A percentile compares a stretch with the other conserved stretches of the same genome.
Evolutionary conservation across 306 rosid genomes (phyloP).

Genomic region (Boehmeria nivea): DNA sequence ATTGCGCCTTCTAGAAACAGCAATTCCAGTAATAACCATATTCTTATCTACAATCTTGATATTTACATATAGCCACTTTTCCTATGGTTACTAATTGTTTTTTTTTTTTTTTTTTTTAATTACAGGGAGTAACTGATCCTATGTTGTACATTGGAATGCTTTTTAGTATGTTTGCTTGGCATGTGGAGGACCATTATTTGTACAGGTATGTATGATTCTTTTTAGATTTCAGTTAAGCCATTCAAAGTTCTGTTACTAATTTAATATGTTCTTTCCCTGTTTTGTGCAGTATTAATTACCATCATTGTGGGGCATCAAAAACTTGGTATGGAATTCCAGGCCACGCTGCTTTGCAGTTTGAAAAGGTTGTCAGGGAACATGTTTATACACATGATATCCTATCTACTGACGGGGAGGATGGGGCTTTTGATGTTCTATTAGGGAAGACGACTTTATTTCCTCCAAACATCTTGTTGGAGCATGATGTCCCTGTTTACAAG

Average conservation of each 20-base stretch:
- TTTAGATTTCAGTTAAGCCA: constrained; percentile 5
- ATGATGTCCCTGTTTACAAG: constrained; percentile 77
- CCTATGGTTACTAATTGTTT: constrained; percentile 18
- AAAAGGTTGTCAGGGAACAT: constrained; percentile 76
- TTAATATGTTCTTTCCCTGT: constrained; percentile 19
- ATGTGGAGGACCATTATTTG: constrained; percentile 92
- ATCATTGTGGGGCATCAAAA: constrained; percentile 96
- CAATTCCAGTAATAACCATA: constrained; percentile 62
- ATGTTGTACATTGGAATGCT: constrained; percentile 98
- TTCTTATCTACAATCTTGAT: too few species aligned
- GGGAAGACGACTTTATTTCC: constrained; percentile 97
- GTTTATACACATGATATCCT: constrained; percentile 78
- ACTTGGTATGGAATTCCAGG: constrained; percentile 98
- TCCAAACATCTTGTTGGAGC: constrained; percentile 77
- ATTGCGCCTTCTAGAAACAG: constrained; percentile 71
- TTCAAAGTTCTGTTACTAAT: constrained; percentile 1
- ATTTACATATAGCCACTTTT: background rate
- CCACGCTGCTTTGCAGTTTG: constrained; percentile 82
- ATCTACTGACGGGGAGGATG: constrained; percentile 78
- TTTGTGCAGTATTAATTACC: constrained; percentile 82
- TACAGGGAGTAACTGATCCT: constrained; percentile 95
- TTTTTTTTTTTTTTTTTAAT: too few species aligned
- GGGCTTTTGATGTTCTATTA: constrained; percentile 85
- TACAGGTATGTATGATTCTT: constrained; percentile 53
- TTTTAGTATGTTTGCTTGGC: constrained; percentile 98